Evolutionary conservation across 116 monocot genomes (phyloP), one percentile per base, ranked within the genome.

Genomic region (Zostera marina): DNA sequence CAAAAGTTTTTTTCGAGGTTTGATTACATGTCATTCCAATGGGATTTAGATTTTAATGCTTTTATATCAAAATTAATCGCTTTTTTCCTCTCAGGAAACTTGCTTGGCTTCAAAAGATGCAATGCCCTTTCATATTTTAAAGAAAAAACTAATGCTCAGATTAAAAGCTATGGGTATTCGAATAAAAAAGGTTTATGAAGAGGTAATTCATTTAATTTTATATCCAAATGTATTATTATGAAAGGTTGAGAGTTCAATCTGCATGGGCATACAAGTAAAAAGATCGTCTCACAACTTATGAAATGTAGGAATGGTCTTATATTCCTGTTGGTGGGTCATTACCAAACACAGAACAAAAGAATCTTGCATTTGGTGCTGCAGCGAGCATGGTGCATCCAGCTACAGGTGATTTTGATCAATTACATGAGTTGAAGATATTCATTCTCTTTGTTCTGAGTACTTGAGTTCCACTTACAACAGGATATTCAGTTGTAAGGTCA

Each of bases 341-440:
- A 47, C 94, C 94, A 62, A 94, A 80, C 61, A 94, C 94, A 46
- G 75, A 88, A 17, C 94, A 94, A 73, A 88, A 78, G 57, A 94
- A 84, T 64, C 85, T 94, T 65, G 94, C 93, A 42, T 94, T 94
- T 76, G 93, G 93, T 71, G 93, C 93, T 70, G 93, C 93, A 47
- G 93, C 93, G 41, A 94, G 93, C 72, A 88, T 94, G 88, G 93
- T 94, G 43, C 93, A 94, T 78, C 93, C 93, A 52, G 93, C 93
- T 44, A 88, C 93, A 54, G 93, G 93, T 79, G 60, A 9, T 45
- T 17, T 44, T 39, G 7, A 43, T 42, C 20, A 41, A 7, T 4
- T 10, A 43, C 42, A 47, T 5, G 21, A 7, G 11, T 26, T 47
- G 43, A 12, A 26, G 5, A 6, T 54, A 9, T 19, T 54, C 24